Base-by-base conservation (phyloP, 2,329 filamentous ascomycete species). In the Elsinoe necatrix region DNA sequence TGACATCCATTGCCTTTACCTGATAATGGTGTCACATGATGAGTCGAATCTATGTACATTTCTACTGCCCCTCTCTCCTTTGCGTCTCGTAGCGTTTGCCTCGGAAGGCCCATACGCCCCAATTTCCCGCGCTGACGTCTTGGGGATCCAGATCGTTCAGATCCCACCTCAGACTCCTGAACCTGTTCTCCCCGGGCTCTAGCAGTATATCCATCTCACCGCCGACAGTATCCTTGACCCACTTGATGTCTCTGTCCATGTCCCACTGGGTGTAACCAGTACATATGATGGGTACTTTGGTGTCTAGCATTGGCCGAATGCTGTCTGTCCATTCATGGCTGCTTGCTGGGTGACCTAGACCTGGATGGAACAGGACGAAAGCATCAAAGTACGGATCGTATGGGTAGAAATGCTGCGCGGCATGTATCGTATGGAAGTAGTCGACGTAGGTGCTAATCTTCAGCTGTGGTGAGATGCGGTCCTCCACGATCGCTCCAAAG, bases 361-460 rank as follows among this genome's bases (percentile, higher is more conserved):
- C 95, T 0, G 95, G 95, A 67, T 98, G 95, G 78, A 97, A 98
- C 54, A 96, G 80, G 66, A 98, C 84, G 68, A 98, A 95, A 71
- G 88, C 93, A 76, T 98, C 93, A 71, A 98, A 95, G 75, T 98
- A 98, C 0, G 93, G 93, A 68, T 98, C 93, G 68, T 95, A 96
- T 0, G 95, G 93, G 58, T 87, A 83, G 74, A 97, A 98, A 68
- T 91, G 81, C 48, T 89, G 86, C 0, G 92, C 87, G 69, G 90
- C 83, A 74, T 98, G 92, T 64, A 98, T 82, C 1, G 89, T 97
- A 72, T 98, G 92, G 75, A 95, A 98, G 75, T 98, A 96, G 65
- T 98, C 93, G 54, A 97, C 92, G 66, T 91, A 95, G 0, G 95
- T 98, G 70, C 86, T 93, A 67, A 98, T 95, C 77, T 98, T 98